Conservation (phyloP, 2,329 filamentous ascomycete species). For the Neoscytalidium dimidiatum region DNA sequence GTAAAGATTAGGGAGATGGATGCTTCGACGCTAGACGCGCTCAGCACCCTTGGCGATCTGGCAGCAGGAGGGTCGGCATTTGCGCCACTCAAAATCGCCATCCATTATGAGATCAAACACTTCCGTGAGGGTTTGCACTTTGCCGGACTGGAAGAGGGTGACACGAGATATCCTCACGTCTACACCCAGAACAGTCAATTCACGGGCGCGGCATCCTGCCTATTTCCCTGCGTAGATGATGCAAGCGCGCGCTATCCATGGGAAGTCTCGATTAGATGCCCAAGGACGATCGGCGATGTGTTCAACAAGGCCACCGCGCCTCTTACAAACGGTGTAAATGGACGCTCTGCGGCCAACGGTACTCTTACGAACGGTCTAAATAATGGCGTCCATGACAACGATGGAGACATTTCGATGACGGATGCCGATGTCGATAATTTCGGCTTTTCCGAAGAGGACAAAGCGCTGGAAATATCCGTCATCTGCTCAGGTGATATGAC, state of each 20-base stretch:
- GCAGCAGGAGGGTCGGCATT: slow-evolving; percentile 44
- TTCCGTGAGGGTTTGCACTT: slow-evolving; percentile 90
- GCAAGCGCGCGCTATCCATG: slow-evolving; percentile 78
- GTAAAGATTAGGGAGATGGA: slow-evolving; percentile 65
- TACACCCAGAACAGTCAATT: slow-evolving; percentile 83
- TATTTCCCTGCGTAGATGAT: slow-evolving; percentile 94
- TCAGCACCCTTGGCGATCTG: slow-evolving; percentile 24
- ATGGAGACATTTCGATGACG: slow-evolving; percentile 33
- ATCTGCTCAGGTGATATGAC: slow-evolving; percentile 88
- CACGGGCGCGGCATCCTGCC: slow-evolving; percentile 76
- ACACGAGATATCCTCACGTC: slow-evolving; percentile 83
- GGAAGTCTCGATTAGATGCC: slow-evolving; percentile 84
- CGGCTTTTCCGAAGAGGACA: slow-evolving; percentile 72
- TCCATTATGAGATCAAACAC: slow-evolving; percentile 75
- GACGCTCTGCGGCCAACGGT: slow-evolving; percentile 29
- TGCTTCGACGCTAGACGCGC: slow-evolving; percentile 41
- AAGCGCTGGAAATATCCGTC: slow-evolving; percentile 82
- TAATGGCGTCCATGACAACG: slow-evolving; percentile 28
- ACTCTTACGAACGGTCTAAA: slow-evolving; percentile 22
- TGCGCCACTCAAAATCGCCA: slow-evolving; percentile 63
- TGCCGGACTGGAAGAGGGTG: slow-evolving; percentile 77
- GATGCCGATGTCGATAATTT: slow-evolving; percentile 41
- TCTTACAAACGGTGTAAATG: slow-evolving; percentile 29
- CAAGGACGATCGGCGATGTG: slow-evolving; percentile 81
- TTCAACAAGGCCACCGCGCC: slow-evolving; percentile 34